Base-by-base conservation (phyloP, 257 asterid species). In the Jasminum sambac region DNA sequence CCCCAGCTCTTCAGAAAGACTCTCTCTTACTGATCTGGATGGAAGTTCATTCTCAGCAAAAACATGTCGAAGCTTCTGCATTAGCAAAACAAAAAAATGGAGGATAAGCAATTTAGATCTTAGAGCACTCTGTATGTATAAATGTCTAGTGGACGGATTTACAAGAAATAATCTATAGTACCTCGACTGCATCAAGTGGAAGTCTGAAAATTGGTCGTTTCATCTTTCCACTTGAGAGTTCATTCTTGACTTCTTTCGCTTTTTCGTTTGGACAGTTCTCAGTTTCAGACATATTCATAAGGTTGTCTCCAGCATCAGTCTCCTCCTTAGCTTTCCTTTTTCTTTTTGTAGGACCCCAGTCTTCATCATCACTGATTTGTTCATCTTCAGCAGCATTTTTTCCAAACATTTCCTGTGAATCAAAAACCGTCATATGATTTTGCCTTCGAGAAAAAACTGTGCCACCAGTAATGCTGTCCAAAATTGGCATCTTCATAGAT, bases 31-130 rank as follows among this genome's bases (percentile, higher is more conserved):
- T 66, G 84, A 76, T 84, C 91, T 91, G 58, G 83, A 81, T 41
- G 99, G 99, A 82, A 95, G 97, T 82, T 95, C 99, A 78, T 85
- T 95, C 86, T 95, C 96, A 19, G 92, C 80, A 78, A 95, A 95
- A 57, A 78, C 95, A 77, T 70, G 80, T 43, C 95, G 93, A 82
- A 95, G 99, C 82, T 88, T 87, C 99, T 95, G 91, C 79, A 64
- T 78, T 64, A 66, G 66, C 65, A 68, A 65, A 75, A 13, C 72
- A 74, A 58, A 66, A 66, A 71, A 61, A 70, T 64, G 71, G 64
- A 64, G 63, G 76, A 76, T 80, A 60, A 78, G 74, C 36, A 30
- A 30, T 30, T 30, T 30, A 1, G 2, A 30, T 30, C 4, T 30
- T 30, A 30, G 36, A 1, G 36, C 36, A 30, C 36, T 30, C 36